Evolutionary conservation across 495 filamentous ascomycete genomes (phyloP), one percentile per base, ranked within the genome.

Genomic region (Aspergillus leporis): DNA sequence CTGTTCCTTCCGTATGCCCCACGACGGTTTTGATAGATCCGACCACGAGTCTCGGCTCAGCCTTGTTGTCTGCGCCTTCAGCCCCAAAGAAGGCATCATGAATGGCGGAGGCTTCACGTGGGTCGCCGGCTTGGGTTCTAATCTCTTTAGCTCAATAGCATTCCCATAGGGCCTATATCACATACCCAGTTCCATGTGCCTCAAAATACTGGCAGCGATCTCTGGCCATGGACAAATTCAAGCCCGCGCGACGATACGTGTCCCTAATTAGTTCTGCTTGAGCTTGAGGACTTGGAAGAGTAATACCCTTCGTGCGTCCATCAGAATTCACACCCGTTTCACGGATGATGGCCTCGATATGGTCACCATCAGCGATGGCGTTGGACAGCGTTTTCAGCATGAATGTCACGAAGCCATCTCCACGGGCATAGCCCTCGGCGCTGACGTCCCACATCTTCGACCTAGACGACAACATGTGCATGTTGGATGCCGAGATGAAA

Each of bases 1-100:
- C 85, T 2, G 80, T 74, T 2, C 79, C 85, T 58, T 85, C 84
- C 5, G 65, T 68, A 53, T 87, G 85, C 0, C 84, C 82, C 45
- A 83, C 71, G 8, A 75, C 65, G 3, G 81, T 78, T 56, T 84
- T 85, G 25, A 83, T 71, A 0, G 77, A 79, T 0, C 83, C 81
- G 12, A 84, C 74, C 14, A 40, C 18, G 1, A 38, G 51, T 3
- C 40, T 0, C 6, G 5, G 18, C 18, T 36, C 5, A 28, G 18
- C 4, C 4, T 21, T 14, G 31, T 18, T 13, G 4, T 40, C 34
- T 6, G 19, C 32, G 7, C 10, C 7, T 3, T n/a, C 34, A 0
- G 30, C 8, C 74, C 32, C 73, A 72, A 30, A 82, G 31, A 1
- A 3, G 70, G 25, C 25, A 3, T 28, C 25, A 6, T 28, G 6